Conservation (phyloP, 2,329 filamentous ascomycete species). For the Dactylellina leptospora region DNA sequence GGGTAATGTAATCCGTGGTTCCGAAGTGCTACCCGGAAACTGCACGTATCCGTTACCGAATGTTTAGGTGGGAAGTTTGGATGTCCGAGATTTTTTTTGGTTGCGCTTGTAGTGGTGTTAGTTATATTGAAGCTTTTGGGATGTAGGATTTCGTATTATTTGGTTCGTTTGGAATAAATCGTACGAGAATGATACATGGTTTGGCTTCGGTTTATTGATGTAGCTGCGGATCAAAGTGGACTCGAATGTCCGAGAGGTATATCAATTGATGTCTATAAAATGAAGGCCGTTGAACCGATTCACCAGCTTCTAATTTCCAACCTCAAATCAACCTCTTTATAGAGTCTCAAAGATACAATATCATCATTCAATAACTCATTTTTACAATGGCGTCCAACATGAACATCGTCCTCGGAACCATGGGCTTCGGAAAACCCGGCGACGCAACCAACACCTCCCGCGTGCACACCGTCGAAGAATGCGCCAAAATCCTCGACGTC, state of each 20-base stretch:
- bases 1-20: not conserved
- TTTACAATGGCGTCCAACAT: constrained; percentile 29
- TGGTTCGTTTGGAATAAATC: too few relatives aligned
- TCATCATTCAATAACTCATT: not conserved
- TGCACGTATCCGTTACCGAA: not conserved
- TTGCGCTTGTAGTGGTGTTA: too few relatives aligned
- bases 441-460: constrained; percentile 16
- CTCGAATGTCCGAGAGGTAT: too few relatives aligned
- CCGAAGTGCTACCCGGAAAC: not conserved
- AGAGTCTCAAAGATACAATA: not conserved
- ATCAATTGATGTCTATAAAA: too few relatives aligned
- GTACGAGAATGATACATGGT: too few relatives aligned
- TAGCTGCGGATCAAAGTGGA: too few relatives aligned
- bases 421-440: constrained; percentile 32
- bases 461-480: constrained; percentile 12
- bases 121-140: too few relatives aligned
- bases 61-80: too few relatives aligned
- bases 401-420: constrained; percentile 47
- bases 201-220: too few relatives aligned
- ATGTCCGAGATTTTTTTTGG: too few relatives aligned
- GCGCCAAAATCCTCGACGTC: constrained; percentile 17
- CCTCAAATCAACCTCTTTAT: not conserved
- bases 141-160: too few relatives aligned
- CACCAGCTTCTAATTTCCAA: not conserved
- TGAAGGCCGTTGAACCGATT: too few relatives aligned